Conservation (phyloP, 345 rosid genomes). For the Corymbia maculata region DNA sequence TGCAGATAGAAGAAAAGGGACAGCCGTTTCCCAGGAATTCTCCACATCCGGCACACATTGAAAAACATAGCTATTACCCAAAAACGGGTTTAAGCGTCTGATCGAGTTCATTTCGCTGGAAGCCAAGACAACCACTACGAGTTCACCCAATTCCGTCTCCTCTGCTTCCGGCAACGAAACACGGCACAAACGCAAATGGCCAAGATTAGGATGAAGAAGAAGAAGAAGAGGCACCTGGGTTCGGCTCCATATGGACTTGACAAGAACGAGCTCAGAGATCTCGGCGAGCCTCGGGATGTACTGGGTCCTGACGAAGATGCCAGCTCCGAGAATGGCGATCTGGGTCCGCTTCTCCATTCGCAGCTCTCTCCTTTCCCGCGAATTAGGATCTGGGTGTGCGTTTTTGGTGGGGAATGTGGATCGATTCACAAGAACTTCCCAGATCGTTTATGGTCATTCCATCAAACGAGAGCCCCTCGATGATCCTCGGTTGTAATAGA, state of each 20-base stretch:
- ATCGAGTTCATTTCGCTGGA: not conserved
- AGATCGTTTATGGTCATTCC: not conserved
- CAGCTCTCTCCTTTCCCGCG: not conserved
- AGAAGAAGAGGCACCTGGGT: conserved; percentile 32
- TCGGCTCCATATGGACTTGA: conserved; percentile 88
- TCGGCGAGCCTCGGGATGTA: conserved; percentile 82
- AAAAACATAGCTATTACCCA: not conserved
- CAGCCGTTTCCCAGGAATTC: not conserved
- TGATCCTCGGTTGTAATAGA: not conserved
- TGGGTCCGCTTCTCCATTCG: conserved; percentile 44
- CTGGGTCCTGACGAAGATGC: conserved; percentile 83
- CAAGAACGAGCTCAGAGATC: conserved; percentile 62
- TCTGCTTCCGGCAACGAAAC: not conserved
- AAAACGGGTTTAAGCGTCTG: not conserved
- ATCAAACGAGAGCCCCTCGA: not conserved
- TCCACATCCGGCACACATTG: not conserved
- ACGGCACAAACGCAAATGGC: not conserved
- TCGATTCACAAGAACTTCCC: not conserved
- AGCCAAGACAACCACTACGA: not conserved
- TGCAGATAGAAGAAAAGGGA: not conserved
- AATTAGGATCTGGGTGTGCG: not conserved
- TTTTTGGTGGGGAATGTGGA: not conserved
- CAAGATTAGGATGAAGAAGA: not conserved
- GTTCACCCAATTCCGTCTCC: not conserved
- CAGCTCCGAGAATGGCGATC: conserved; percentile 83